phyloP scores from a whole-genome alignment of 1,139 yeast species.

The Suhomyces kunorum region DNA sequence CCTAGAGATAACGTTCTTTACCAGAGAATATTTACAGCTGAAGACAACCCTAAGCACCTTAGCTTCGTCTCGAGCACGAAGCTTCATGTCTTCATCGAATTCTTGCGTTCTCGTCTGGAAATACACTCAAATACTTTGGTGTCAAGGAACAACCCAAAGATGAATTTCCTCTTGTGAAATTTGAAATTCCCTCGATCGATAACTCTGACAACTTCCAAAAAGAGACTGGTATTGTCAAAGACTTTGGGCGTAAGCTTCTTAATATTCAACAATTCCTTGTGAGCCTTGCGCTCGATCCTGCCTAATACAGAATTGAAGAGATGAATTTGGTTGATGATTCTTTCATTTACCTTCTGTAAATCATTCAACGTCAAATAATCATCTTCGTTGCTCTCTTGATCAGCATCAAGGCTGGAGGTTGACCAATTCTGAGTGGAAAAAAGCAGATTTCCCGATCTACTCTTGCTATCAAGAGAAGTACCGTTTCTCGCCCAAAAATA shows the following conservation, averaged over 20 bases:
- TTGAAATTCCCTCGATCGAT: conserved; percentile 70
- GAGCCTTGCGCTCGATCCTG: conserved; percentile 67
- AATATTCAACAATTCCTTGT: conserved; percentile 58
- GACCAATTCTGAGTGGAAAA: conserved; percentile 5
- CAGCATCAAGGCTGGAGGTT: conserved; percentile 7
- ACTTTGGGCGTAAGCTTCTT: conserved; percentile 54
- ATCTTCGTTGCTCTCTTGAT: conserved; percentile 5
- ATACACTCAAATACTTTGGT: conserved; percentile 57
- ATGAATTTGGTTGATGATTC: conserved; percentile 51
- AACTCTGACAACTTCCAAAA: conserved; percentile 59
- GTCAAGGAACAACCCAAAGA: conserved; percentile 65
- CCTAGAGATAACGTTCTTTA: no score
- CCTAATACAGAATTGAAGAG: conserved; percentile 65
- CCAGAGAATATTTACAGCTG: no score
- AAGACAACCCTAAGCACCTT: no score
- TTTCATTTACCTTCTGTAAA: conserved; percentile 29
- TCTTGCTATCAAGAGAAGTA: not conserved
- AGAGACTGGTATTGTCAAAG: conserved; percentile 60
- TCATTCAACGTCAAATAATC: conserved; percentile 11
- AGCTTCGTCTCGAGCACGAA: no score
- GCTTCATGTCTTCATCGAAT: conserved; percentile 6
- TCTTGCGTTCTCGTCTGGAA: conserved; percentile 44
- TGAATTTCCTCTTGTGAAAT: conserved; percentile 48
- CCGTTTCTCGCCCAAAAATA: conserved; percentile 8
- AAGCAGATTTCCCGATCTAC: not conserved